Percentiles rank a stretch among this genome's conserved stretches.
These are phyloP conservation scores for Triticum monococcum DNA, from an alignment of 176 grass and related monocot species.

Conservation along the genomic window DNA sequence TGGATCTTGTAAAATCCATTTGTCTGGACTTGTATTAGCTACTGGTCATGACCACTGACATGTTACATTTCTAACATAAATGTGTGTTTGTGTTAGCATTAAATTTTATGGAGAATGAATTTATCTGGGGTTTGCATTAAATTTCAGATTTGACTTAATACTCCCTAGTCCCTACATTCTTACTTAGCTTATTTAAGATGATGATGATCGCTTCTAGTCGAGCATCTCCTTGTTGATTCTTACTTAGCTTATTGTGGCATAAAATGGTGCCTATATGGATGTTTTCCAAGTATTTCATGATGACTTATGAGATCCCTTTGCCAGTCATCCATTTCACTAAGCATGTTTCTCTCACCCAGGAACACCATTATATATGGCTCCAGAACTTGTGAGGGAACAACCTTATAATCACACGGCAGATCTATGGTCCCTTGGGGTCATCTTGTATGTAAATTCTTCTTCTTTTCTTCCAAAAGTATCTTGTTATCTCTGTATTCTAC, in stretches of 20 bases:
- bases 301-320: background rate
- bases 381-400: slow-evolving; percentile 95
- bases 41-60: background rate
- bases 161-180: background rate
- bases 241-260: slow-evolving; percentile 18
- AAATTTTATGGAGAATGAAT: background rate
- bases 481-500: slow-evolving; percentile 11
- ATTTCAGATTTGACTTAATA: slow-evolving; percentile 12
- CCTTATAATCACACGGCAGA: slow-evolving; percentile 96
- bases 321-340: slow-evolving; percentile 13
- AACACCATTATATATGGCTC: slow-evolving; percentile 98
- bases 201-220: slow-evolving; percentile 7
- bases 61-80: background rate
- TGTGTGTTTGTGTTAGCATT: background rate
- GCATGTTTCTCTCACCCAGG: slow-evolving; percentile 45
- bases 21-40: background rate
- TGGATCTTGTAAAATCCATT: background rate
- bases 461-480: background rate
- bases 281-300: background rate
- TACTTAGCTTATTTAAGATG: background rate
- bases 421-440: slow-evolving; percentile 97
- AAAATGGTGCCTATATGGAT: background rate
- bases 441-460: slow-evolving; percentile 62
- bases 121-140: background rate
- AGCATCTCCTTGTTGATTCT: background rate